Percentiles rank a stretch among this genome's conserved stretches.
Evolutionary conservation across 2,329 filamentous ascomycete genomes (phyloP).

Genomic region (Alternaria ventricosa): DNA sequence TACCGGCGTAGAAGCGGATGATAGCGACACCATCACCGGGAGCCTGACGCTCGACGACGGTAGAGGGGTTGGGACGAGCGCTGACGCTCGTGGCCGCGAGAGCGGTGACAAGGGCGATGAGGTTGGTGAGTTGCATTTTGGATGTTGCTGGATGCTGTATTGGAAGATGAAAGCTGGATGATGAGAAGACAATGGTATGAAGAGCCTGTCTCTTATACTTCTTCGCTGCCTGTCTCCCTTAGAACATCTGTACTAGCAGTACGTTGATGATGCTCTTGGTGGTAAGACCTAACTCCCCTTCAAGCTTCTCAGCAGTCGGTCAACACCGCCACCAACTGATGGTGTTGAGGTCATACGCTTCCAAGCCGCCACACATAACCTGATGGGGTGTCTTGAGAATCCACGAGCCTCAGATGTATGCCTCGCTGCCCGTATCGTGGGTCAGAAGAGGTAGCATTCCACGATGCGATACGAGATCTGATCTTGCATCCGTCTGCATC

Average conservation of each 20-base stretch:
- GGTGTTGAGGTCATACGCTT: neutral
- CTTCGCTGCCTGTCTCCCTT: neutral
- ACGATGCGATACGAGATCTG: neutral
- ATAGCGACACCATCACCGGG: slow-evolving; percentile 1
- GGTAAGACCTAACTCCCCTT: neutral
- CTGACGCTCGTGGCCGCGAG: neutral
- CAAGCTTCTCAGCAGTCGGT: neutral
- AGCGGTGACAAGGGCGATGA: slow-evolving; percentile 1
- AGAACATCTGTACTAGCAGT: neutral
- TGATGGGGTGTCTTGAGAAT: neutral
- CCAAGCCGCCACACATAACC: neutral
- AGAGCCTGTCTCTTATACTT: neutral
- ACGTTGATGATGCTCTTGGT: neutral
- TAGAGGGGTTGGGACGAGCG: neutral
- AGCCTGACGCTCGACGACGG: neutral
- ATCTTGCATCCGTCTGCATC: neutral
- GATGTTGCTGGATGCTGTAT: neutral
- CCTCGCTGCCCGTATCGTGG: neutral
- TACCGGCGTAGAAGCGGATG: slow-evolving; percentile 6
- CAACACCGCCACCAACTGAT: neutral
- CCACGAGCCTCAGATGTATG: neutral
- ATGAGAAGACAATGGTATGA: neutral
- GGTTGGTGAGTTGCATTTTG: slow-evolving; percentile 7
- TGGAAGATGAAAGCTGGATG: neutral
- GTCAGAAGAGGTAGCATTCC: neutral